These are phyloP conservation scores for Fusarium pseudograminearum DNA, from an alignment of 2,329 filamentous ascomycete genomes.

Conservation along the genomic window DNA sequence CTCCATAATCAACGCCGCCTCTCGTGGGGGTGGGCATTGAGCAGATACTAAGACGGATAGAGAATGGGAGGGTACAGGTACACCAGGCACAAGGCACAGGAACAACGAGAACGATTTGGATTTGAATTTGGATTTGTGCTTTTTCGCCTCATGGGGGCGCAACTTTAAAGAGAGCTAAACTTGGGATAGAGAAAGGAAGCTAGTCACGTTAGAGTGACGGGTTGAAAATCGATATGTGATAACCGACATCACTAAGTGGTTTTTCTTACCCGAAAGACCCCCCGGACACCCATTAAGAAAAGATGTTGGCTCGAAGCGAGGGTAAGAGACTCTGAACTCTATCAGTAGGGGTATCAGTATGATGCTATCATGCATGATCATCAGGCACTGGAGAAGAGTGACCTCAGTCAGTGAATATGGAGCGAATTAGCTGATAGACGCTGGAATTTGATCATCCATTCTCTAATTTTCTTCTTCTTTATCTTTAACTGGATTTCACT, in stretches of 20 bases:
- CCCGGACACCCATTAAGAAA: slow-evolving; percentile 5
- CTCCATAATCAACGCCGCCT: slow-evolving; percentile 29
- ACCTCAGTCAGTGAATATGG: slow-evolving; percentile 21
- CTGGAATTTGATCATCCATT: slow-evolving; percentile 38
- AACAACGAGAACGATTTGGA: slow-evolving; percentile 24
- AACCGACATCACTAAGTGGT: slow-evolving; percentile 15
- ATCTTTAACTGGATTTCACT: slow-evolving; percentile 2
- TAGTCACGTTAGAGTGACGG: slow-evolving; percentile 7
- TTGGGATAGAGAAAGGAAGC: not conserved
- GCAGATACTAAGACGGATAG: slow-evolving; percentile 7
- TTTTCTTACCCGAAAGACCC: slow-evolving; percentile 10
- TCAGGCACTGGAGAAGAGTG: slow-evolving; percentile 33
- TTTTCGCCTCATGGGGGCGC: not conserved
- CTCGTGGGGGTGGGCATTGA: slow-evolving; percentile 27
- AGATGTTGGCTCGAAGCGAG: slow-evolving; percentile 3
- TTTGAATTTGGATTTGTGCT: slow-evolving; percentile 15
- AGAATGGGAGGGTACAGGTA: slow-evolving; percentile 22
- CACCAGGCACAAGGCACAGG: slow-evolving; percentile 26
- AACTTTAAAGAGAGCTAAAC: slow-evolving; percentile 12
- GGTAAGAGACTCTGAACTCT: slow-evolving; percentile 16
- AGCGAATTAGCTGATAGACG: not conserved
- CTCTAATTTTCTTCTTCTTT: not conserved
- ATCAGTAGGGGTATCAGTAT: slow-evolving; percentile 17
- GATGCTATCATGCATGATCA: slow-evolving; percentile 32
- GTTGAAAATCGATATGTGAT: slow-evolving; percentile 30